phyloP scores from a whole-genome alignment of 2,329 filamentous ascomycete genomes.

The Penicillium carneum region DNA sequence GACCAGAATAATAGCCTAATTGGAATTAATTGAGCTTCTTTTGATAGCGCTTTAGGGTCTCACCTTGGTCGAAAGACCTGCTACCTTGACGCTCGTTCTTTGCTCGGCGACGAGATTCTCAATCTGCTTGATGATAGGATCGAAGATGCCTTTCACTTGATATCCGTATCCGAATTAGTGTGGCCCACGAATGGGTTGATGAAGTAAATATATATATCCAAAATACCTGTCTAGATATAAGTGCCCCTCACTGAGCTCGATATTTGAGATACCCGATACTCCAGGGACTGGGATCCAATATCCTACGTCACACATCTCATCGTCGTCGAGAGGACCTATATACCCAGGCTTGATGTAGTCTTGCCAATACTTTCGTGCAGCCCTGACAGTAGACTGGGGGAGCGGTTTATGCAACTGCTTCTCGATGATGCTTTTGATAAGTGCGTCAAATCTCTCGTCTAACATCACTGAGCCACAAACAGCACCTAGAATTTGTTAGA shows the following conservation, averaged over 20 bases:
- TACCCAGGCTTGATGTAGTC: conserved; percentile 39
- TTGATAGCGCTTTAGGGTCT: not conserved
- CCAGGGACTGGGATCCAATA: conserved; percentile 38
- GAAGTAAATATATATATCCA: not conserved
- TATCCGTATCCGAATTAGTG: conserved; percentile 21
- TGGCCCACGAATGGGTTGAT: too few species aligned
- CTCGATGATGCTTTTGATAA: conserved; percentile 38
- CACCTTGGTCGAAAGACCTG: conserved; percentile 20
- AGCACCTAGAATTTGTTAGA: conserved; percentile 30
- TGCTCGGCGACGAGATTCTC: conserved; percentile 37
- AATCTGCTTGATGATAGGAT: conserved; percentile 39
- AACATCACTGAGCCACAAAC: conserved; percentile 44
- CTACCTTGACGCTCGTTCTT: conserved; percentile 13
- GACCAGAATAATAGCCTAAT: conserved; percentile 47
- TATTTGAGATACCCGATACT: conserved; percentile 31
- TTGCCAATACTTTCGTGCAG: conserved; percentile 44
- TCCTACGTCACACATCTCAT: conserved; percentile 35
- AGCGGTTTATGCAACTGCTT: conserved; percentile 39
- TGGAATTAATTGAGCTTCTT: not conserved
- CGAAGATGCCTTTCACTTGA: conserved; percentile 39
- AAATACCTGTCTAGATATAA: conserved; percentile 33
- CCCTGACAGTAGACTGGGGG: conserved; percentile 32
- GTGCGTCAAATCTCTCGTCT: conserved; percentile 39
- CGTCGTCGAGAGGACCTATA: conserved; percentile 27
- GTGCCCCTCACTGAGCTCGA: conserved; percentile 31